Conservation (phyloP, 1,284 basidiomycete genomes). For the Marasmius tenuissimus region DNA sequence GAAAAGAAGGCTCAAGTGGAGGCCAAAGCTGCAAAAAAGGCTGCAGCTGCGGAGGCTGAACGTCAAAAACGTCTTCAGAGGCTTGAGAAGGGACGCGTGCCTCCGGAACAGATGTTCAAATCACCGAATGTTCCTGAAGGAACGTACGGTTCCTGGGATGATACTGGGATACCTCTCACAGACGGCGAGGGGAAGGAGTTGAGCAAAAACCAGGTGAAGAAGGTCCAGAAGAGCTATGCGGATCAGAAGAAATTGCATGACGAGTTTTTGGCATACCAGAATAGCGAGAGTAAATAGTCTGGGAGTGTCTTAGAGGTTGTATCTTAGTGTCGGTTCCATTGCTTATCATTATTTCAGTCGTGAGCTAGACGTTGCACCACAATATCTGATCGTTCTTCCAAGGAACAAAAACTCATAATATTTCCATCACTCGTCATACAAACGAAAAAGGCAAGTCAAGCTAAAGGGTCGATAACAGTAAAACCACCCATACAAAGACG, state of each 20-base stretch:
- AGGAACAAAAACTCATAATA: too few species aligned
- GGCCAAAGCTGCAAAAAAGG: conserved; percentile 84
- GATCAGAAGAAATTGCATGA: conserved; percentile 80
- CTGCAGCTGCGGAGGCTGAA: conserved; percentile 69
- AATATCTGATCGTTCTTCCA: too few species aligned
- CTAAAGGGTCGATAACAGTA: too few species aligned
- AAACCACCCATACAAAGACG: too few species aligned
- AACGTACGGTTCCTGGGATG: conserved; percentile 81
- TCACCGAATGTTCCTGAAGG: conserved; percentile 75
- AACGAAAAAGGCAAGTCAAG: too few species aligned
- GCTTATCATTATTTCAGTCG: too few species aligned
- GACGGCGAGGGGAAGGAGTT: conserved; percentile 86
- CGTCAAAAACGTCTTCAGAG: conserved; percentile 79
- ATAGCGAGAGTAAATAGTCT: conserved; percentile 27
- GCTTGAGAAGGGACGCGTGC: conserved; percentile 80
- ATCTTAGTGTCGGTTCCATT: too few species aligned
- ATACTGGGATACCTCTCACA: conserved; percentile 80
- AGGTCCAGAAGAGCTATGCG: conserved; percentile 76
- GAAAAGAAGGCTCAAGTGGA: conserved; percentile 82
- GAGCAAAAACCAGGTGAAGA: conserved; percentile 83
- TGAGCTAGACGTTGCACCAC: too few species aligned
- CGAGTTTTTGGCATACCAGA: conserved; percentile 68
- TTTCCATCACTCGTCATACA: too few species aligned
- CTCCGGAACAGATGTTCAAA: conserved; percentile 83
- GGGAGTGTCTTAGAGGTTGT: not conserved